Evolutionary conservation across 805 yeast species (phyloP), one percentile per base, ranked within the genome.

Genomic region (Metschnikowia cubensis): DNA sequence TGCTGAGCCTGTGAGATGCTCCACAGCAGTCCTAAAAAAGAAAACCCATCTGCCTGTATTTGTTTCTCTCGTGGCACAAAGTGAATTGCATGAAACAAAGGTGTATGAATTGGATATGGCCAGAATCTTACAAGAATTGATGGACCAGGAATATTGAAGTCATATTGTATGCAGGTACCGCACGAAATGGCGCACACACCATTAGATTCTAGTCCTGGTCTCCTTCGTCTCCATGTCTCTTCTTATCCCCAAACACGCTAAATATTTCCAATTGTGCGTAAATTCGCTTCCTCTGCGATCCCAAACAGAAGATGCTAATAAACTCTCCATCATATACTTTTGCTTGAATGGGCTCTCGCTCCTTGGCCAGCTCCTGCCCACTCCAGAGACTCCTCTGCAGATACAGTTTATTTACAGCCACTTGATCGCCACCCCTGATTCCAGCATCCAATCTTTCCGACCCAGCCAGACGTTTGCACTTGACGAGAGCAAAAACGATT

Each of bases 281-380:
- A 63, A 63, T 2, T 58, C 83, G 14, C 70, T 85, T 4, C 91
- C 92, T 0, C 57, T 76, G 1, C 66, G 72, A 15, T 75, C 73
- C 18, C 85, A 87, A 56, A 59, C 77, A 0, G 84, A 85, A 51
- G 96, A 87, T 59, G 77, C 88, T 5, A 85, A 85, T 58, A 81
- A 79, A 54, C 60, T 89, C 43, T 81, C 92, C 4, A 65, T 90
- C n/a, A 70, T 84, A 2, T 87, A 83, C 63, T 89, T 89, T 61
- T 76, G 87, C 39, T 60, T 89, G 1, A 74, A 79, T 32, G 91
- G 90, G 0, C 69, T 85, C 11, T 79, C 74, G 25, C 54, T 84
- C 11, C 51, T 80, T n/a, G 66, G 68, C 3, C 57, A 56, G 35
- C 60, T 80, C 29, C 51, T 68, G 48, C 63, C 71, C 53, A 40